Evolutionary conservation across 1,284 basidiomycete species (phyloP).

Genomic region (Ganoderma resinaceum): DNA sequence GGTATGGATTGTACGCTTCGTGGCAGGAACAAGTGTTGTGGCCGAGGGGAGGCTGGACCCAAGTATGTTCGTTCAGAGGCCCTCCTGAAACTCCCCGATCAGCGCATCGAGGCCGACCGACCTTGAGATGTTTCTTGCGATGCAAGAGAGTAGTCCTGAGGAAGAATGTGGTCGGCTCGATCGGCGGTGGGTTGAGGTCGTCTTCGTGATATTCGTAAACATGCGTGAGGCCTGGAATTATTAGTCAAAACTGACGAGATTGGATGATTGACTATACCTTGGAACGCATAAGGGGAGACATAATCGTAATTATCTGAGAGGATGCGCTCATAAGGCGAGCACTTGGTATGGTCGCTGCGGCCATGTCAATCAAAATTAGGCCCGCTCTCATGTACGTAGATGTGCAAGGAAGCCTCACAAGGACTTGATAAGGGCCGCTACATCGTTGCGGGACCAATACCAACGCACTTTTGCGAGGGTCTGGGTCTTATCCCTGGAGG

Average conservation of each 20-base stretch:
- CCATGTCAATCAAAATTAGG: not conserved
- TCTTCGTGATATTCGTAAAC: slow-evolving; percentile 29
- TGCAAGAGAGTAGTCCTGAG: slow-evolving; percentile 14
- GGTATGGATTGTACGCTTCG: slow-evolving; percentile 32
- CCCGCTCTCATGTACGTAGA: no score
- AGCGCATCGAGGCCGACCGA: not conserved
- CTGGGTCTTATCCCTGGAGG: slow-evolving; percentile 1
- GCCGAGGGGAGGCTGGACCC: slow-evolving; percentile 22
- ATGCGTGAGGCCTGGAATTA: slow-evolving; percentile 1
- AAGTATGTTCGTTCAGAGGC: not conserved
- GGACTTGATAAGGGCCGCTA: slow-evolving; percentile 5
- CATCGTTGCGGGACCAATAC: slow-evolving; percentile 30
- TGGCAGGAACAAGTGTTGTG: slow-evolving; percentile 25
- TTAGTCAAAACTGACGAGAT: not conserved
- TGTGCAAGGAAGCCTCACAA: slow-evolving; percentile 18
- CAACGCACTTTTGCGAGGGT: slow-evolving; percentile 23
- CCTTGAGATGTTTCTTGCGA: slow-evolving; percentile 5
- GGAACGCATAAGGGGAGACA: slow-evolving; percentile 19
- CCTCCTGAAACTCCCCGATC: not conserved
- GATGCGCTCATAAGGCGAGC: slow-evolving; percentile 29
- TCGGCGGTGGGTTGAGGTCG: slow-evolving; percentile 22
- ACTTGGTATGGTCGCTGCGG: slow-evolving; percentile 13
- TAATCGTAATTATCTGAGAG: slow-evolving; percentile 30
- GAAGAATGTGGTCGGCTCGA: slow-evolving; percentile 25
- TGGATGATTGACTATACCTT: slow-evolving; percentile 12